A percentile compares a stretch with the other conserved stretches of the same genome.
Conservation (phyloP, 1,284 basidiomycete genomes). For the Phlebopus sp. region DNA sequence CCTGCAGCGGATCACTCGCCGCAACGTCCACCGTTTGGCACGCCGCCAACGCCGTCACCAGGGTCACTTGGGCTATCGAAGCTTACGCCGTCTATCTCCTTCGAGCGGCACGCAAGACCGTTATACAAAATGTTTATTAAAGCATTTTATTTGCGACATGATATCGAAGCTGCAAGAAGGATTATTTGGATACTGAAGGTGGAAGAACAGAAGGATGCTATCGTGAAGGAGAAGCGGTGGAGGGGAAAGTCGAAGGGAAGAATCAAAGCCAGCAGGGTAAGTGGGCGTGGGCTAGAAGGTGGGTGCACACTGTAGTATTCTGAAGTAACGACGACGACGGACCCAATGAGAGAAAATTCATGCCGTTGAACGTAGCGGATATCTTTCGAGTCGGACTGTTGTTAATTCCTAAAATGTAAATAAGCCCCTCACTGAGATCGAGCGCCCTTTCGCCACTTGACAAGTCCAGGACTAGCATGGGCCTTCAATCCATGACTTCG, state of each 20-base stretch:
- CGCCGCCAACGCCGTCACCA: conserved; percentile 19
- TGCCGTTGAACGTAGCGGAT: neutral
- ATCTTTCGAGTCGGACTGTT: too few species aligned
- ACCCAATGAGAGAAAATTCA: too few species aligned
- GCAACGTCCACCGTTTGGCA: conserved; percentile 43
- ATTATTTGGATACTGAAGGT: conserved; percentile 56
- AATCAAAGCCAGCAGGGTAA: conserved; percentile 10
- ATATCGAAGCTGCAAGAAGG: conserved; percentile 48
- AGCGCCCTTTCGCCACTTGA: too few species aligned
- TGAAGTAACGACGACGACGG: conserved; percentile 9
- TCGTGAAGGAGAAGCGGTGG: conserved; percentile 15
- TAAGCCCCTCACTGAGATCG: neutral
- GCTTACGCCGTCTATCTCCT: conserved; percentile 42
- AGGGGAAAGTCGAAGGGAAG: conserved; percentile 21
- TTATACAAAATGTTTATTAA: conserved; percentile 71
- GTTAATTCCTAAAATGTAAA: neutral
- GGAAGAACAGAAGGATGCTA: conserved; percentile 27
- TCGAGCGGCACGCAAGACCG: conserved; percentile 55
- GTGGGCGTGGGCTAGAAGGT: neutral
- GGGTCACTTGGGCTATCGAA: conserved; percentile 32
- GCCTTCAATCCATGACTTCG: too few species aligned
- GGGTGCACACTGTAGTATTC: conserved; percentile 7
- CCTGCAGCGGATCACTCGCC: conserved; percentile 34
- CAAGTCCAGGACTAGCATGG: too few species aligned
- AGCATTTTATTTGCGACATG: conserved; percentile 53